Conservation (phyloP, 2,329 filamentous ascomycete species). For the Thelonectria blattea region DNA sequence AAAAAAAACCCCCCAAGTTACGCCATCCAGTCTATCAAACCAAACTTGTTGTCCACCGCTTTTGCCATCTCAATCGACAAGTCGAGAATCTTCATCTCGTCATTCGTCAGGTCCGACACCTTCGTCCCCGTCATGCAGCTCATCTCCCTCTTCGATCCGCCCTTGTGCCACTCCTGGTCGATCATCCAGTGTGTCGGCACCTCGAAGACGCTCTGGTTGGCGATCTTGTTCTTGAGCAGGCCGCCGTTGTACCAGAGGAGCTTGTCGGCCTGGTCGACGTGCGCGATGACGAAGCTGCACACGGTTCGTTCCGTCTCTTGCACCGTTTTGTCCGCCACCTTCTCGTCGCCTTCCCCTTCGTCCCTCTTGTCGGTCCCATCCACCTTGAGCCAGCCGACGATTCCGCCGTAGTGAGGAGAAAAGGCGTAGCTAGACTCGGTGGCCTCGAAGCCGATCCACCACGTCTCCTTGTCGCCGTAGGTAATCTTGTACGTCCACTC, state of each 20-base stretch:
- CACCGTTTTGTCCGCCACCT: conserved; percentile 1
- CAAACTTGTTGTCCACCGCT: neutral
- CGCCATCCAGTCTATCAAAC: neutral
- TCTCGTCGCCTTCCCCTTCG: neutral
- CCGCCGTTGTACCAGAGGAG: conserved; percentile 53
- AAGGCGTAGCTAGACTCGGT: conserved; percentile 47
- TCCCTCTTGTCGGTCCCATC: conserved; percentile 6
- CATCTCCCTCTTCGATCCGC: conserved; percentile 40
- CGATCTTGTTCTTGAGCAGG: conserved; percentile 48
- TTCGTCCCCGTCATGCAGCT: conserved; percentile 45
- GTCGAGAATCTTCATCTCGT: conserved; percentile 17
- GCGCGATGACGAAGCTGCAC: conserved; percentile 51
- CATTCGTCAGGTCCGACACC: conserved; percentile 4
- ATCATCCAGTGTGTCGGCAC: conserved; percentile 50
- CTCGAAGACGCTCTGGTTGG: conserved; percentile 40
- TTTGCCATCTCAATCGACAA: conserved; percentile 22
- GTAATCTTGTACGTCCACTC: conserved; percentile 49
- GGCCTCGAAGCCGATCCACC: conserved; percentile 53
- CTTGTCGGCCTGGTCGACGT: conserved; percentile 46
- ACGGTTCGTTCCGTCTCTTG: conserved; percentile 29
- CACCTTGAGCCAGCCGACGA: conserved; percentile 43
- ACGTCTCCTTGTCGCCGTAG: conserved; percentile 55
- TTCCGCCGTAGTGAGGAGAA: conserved; percentile 49
- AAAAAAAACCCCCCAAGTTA: neutral
- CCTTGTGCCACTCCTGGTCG: conserved; percentile 47